Percentiles rank a stretch among this genome's conserved stretches.
phyloP scores from a whole-genome alignment of 352 stramenopile species.

The Globisporangium middletonii region DNA sequence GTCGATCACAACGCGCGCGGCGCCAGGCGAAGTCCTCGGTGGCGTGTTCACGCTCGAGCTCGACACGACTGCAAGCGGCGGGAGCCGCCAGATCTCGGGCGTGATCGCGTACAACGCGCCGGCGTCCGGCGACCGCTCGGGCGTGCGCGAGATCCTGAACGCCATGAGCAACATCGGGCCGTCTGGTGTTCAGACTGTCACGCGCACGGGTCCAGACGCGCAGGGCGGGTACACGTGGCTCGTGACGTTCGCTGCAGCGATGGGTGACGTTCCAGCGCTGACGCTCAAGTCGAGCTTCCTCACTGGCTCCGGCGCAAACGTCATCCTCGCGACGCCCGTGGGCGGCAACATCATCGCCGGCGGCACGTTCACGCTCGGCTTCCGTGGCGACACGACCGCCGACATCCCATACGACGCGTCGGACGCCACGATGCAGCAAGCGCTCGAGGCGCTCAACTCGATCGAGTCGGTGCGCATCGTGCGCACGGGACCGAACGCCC shows the following conservation, averaged over 20 bases:
- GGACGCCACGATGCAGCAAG: constrained; percentile 51
- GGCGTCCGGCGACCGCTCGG: constrained; percentile 35
- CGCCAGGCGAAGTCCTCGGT: constrained; percentile 72
- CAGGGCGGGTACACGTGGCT: constrained; percentile 91
- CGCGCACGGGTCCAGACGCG: constrained; percentile 54
- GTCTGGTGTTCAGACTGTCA: constrained; percentile 47
- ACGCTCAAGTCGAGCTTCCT: constrained; percentile 63
- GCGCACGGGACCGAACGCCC: constrained; percentile 39
- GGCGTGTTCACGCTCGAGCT: constrained; percentile 90
- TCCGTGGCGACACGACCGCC: constrained; percentile 82
- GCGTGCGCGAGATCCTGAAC: constrained; percentile 67
- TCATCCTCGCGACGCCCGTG: constrained; percentile 50
- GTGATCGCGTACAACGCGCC: constrained; percentile 86
- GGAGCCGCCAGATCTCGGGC: constrained; percentile 87
- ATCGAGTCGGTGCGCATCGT: constrained; percentile 62
- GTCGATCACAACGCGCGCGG: constrained; percentile 83
- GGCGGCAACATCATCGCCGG: constrained; percentile 63
- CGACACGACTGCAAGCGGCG: constrained; percentile 81
- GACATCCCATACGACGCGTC: constrained; percentile 83
- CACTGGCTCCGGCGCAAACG: constrained; percentile 62
- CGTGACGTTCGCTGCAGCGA: constrained; percentile 73
- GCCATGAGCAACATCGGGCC: constrained; percentile 75
- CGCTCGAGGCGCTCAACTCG: constrained; percentile 46
- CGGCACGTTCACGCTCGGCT: constrained; percentile 90
- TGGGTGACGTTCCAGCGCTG: constrained; percentile 59